phyloP scores from a whole-genome alignment of 2,329 filamentous ascomycete genomes.

The Colletotrichum neosansevieriae region DNA sequence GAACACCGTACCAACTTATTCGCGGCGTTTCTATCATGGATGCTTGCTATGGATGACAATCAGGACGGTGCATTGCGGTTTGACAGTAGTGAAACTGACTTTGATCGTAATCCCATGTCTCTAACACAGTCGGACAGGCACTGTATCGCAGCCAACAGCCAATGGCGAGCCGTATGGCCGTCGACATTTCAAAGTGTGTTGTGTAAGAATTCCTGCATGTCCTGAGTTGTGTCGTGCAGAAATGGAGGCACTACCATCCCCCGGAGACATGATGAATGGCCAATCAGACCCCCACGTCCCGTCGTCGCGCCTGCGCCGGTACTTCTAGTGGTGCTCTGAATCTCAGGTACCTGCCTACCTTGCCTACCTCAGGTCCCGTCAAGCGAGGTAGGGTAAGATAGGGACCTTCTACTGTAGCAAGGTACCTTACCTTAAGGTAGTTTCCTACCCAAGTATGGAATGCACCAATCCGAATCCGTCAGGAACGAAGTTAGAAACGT shows the following conservation, averaged over 20 bases:
- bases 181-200: background rate
- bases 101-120: slow-evolving; percentile 10
- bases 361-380: background rate
- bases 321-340: background rate
- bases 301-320: slow-evolving; percentile 6
- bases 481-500: background rate
- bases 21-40: background rate
- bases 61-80: slow-evolving; percentile 7
- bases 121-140: background rate
- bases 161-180: background rate
- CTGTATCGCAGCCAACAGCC: background rate
- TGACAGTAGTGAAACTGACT: slow-evolving; percentile 22
- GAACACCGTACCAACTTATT: slow-evolving; percentile 32
- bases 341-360: no score
- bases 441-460: background rate
- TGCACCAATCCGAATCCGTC: slow-evolving; percentile 25
- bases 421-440: no score
- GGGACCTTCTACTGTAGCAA: no score
- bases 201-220: slow-evolving; percentile 19
- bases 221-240: slow-evolving; percentile 38
- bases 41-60: background rate
- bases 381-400: no score
- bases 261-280: slow-evolving; percentile 5
- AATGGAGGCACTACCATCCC: slow-evolving; percentile 11
- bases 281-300: slow-evolving; percentile 9